phyloP scores from a whole-genome alignment of 805 yeast genomes.

The Barnettozyma populi region DNA sequence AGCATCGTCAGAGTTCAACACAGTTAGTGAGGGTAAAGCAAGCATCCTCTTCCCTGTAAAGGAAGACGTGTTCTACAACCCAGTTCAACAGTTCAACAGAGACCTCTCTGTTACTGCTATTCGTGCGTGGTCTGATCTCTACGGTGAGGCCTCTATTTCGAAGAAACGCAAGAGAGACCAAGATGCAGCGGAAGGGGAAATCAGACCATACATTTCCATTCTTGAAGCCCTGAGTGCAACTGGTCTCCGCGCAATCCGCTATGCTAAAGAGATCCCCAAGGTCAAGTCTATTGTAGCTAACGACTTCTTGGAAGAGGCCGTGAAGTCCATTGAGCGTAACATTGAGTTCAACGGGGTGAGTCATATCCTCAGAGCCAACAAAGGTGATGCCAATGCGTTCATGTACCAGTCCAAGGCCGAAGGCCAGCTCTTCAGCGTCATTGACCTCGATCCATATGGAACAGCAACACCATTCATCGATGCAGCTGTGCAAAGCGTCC shows the following conservation, averaged over 20 bases:
- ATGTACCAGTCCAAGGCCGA: slow-evolving; percentile 50
- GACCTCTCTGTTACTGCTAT: slow-evolving; percentile 84
- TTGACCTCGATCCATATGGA: slow-evolving; percentile 97
- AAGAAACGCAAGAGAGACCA: slow-evolving; percentile 29
- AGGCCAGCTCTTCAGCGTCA: slow-evolving; percentile 61
- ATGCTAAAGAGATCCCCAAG: slow-evolving; percentile 84
- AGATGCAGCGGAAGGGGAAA: slow-evolving; percentile 21
- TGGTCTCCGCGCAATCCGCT: slow-evolving; percentile 89
- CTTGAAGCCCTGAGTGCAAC: slow-evolving; percentile 93
- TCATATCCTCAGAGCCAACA: slow-evolving; percentile 55
- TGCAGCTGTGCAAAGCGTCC: slow-evolving; percentile 79
- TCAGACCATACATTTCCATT: slow-evolving; percentile 47
- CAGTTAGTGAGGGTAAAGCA: slow-evolving; percentile 76
- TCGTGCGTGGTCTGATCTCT: slow-evolving; percentile 75
- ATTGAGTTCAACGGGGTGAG: slow-evolving; percentile 59
- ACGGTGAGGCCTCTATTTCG: slow-evolving; percentile 29
- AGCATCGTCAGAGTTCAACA: slow-evolving; percentile 29
- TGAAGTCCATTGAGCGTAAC: slow-evolving; percentile 68
- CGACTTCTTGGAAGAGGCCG: slow-evolving; percentile 84
- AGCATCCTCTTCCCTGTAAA: slow-evolving; percentile 75
- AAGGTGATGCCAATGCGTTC: slow-evolving; percentile 86
- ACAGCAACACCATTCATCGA: slow-evolving; percentile 95
- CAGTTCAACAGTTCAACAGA: slow-evolving; percentile 93
- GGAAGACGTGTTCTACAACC: slow-evolving; percentile 87
- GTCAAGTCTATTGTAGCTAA: slow-evolving; percentile 78